Evolutionary conservation across 768 basidiomycete genomes (phyloP), one percentile per base, ranked within the genome.

Genomic region (Panus rudis): DNA sequence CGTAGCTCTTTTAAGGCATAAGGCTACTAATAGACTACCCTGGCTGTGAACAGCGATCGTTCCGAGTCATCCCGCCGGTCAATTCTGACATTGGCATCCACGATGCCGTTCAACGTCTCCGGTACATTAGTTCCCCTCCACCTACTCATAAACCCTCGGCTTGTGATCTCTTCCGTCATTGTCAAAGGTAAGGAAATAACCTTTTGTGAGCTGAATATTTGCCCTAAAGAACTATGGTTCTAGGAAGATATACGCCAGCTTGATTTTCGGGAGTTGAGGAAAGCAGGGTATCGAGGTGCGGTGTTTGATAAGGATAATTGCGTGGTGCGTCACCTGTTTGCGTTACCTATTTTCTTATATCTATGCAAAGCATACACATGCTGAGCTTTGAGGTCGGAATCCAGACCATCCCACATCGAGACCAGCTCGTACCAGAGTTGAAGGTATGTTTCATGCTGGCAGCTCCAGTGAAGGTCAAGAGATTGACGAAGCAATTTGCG

Each of bases 221-320:
- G 28, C 55, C 46, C 32, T 44, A 38, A 10, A n/a, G n/a, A 38
- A 23, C n/a, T 37, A 42, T 47, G 46, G 35, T 48, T 63, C 51
- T 67, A 82, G 81, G 59, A 72, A 87, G 89, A 89, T 59, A 89
- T 93, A 54, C 85, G 88, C 70, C 73, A 83, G 51, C 71, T 93
- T 54, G 78, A 93, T 62, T 92, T 90, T 69, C 52, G 52, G 7
- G 79, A 79, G 27, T 68, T 98, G 28, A 74, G 74, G 44, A 69
- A 70, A 44, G 78, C 81, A 6, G 92, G 93, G 4, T 92, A 90
- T 59, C 76, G 79, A 35, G 92, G 87, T n/a, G 88, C 84, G 3
- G 79, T 99, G 1, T 85, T 98, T 52, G 94, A 98, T 73, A 97
- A 98, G 65, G 94, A 99, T 58, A 98, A 99, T 54, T 98, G 94